Evolutionary conservation across 352 stramenopile species (phyloP).

Genomic region (Phytopythium boreale): DNA sequence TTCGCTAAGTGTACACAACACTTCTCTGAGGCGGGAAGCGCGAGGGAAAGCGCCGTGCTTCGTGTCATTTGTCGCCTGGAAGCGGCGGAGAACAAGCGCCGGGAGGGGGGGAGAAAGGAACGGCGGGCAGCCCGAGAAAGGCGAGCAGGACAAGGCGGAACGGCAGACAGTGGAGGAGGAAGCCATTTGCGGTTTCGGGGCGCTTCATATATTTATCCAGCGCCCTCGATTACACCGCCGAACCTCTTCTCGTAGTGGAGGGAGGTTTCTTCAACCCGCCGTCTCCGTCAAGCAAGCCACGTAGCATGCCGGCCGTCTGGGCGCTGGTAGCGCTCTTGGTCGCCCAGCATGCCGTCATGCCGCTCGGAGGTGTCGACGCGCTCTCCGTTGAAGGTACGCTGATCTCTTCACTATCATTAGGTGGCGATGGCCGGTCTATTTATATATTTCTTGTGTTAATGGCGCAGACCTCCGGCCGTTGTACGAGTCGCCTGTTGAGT

Average conservation of each 20-base stretch:
- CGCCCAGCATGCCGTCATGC: background rate
- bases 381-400: conserved; percentile 4
- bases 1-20: background rate
- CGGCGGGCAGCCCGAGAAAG: background rate
- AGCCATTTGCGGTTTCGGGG: background rate
- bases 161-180: background rate
- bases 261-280: background rate
- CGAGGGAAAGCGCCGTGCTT: background rate
- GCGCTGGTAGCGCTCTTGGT: background rate
- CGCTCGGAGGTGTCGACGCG: background rate
- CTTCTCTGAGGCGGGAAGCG: background rate
- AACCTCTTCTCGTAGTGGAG: too few relatives aligned
- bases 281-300: background rate
- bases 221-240: too few relatives aligned
- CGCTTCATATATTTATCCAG: background rate
- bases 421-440: background rate
- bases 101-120: background rate
- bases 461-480: background rate
- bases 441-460: background rate
- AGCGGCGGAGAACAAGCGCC: background rate
- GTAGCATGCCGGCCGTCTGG: background rate
- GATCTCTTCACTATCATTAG: background rate
- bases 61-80: conserved; percentile 8
- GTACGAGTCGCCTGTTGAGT: background rate
- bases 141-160: background rate